phyloP scores from a whole-genome alignment of 768 basidiomycete genomes.

The Leucocoprinus leucothites region DNA sequence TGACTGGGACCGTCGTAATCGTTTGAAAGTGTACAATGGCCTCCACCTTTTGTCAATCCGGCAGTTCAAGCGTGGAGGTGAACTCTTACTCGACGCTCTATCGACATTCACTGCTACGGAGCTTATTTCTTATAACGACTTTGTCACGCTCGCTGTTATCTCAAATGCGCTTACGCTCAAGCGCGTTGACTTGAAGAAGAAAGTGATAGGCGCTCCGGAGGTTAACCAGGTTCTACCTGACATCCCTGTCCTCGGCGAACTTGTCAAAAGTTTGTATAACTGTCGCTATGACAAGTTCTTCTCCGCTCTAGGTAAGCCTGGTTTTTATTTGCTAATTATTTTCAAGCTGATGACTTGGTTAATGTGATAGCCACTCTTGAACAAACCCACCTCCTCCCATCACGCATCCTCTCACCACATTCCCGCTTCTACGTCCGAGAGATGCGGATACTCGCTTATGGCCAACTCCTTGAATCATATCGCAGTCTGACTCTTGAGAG shows the following conservation, averaged over 20 bases:
- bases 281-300: slow-evolving; percentile 97
- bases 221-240: slow-evolving; percentile 83
- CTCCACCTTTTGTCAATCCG: slow-evolving; percentile 83
- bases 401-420: slow-evolving; percentile 82
- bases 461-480: slow-evolving; percentile 90
- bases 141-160: slow-evolving; percentile 83
- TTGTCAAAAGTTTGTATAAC: slow-evolving; percentile 85
- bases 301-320: slow-evolving; percentile 76
- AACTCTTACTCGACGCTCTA: slow-evolving; percentile 85
- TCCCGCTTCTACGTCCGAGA: slow-evolving; percentile 90
- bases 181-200: slow-evolving; percentile 88
- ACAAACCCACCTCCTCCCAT: slow-evolving; percentile 83
- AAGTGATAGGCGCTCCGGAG: slow-evolving; percentile 87
- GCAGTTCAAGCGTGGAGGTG: slow-evolving; percentile 87
- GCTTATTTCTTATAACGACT: slow-evolving; percentile 83
- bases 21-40: slow-evolving; percentile 93
- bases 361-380: slow-evolving; percentile 72
- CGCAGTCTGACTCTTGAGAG: slow-evolving; percentile 86
- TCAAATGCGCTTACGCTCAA: slow-evolving; percentile 73
- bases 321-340: slow-evolving; percentile 2
- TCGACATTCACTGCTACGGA: slow-evolving; percentile 95
- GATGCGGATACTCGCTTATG: slow-evolving; percentile 93
- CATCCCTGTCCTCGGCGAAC: slow-evolving; percentile 76
- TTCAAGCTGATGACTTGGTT: slow-evolving; percentile 1
- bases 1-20: slow-evolving; percentile 96